Evolutionary conservation across 345 rosid species (phyloP), one percentile per base, ranked within the genome.

Genomic region (Populus davidiana): DNA sequence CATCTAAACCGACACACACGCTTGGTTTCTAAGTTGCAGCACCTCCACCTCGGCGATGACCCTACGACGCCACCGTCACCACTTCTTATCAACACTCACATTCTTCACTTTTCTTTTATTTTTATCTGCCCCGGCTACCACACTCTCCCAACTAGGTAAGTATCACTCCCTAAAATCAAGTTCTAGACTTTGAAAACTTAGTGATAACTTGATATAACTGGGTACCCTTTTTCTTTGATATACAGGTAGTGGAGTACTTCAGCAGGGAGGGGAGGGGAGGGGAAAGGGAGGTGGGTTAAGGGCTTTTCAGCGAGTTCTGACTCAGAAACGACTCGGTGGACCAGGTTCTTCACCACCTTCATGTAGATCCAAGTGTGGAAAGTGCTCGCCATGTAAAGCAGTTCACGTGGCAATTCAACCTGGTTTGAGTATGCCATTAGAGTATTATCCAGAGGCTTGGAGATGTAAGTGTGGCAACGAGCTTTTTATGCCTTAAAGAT

Each of bases 401-500:
- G 98, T 93, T 82, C 99, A 91, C 73, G 97, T 96, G 67, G 90
- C 99, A 72, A 84, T 96, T 77, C 94, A 90, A 70, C 97, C 94
- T 3, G 94, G 97, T 54, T 70, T 87, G 18, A 87, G 86, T 70
- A 63, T 82, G 72, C 97, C 97, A 62, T 79, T 86, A 36, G 98
- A 96, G 89, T 96, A 96, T 81, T 93, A 93, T 78, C 98, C 99
- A 20, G 99, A 96, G 86, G 98, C 99, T 64, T 93, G 99, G 99
- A 91, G 99, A 16, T 96, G 99, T 87, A 90, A 92, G 87, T 93
- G 99, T 75, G 94, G 94, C 50, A 84, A 86, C 84, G 87, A 86
- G 87, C 86, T 93, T 52, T 96, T 86, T 83, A 85, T 91, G 92
- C 98, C 98, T 61, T 96, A 78, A 86, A 63, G 49, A 69, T 21